phyloP scores from a whole-genome alignment of 1,139 yeast genomes.

The Geotrichum siamense region DNA sequence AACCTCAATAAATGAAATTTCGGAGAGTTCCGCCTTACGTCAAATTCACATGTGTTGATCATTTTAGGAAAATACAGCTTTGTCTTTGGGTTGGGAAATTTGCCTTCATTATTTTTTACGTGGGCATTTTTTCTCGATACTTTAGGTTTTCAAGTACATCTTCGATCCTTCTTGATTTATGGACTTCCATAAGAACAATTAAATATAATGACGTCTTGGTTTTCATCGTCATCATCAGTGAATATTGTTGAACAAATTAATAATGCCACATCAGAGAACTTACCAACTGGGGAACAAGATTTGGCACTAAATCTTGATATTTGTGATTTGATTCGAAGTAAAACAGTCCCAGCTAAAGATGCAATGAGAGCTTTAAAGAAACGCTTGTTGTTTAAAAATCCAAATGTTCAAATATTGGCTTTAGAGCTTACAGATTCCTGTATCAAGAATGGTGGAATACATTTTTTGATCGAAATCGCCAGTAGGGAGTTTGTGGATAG shows the following conservation, averaged over 20 bases:
- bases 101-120: too few species aligned
- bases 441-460: slow-evolving; percentile 88
- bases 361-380: slow-evolving; percentile 80
- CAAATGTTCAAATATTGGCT: slow-evolving; percentile 68
- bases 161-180: too few species aligned
- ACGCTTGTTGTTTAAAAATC: slow-evolving; percentile 57
- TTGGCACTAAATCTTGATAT: slow-evolving; percentile 74
- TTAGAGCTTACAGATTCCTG: slow-evolving; percentile 77
- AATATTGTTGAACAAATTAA: slow-evolving; percentile 59
- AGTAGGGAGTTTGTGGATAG: slow-evolving; percentile 81
- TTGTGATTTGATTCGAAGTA: slow-evolving; percentile 80
- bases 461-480: slow-evolving; percentile 71
- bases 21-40: too few species aligned
- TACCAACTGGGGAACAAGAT: slow-evolving; percentile 90
- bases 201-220: slow-evolving; percentile 50
- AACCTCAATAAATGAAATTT: too few species aligned
- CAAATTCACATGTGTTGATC: too few species aligned
- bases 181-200: too few species aligned
- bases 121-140: too few species aligned
- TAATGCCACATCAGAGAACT: slow-evolving; percentile 78
- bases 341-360: slow-evolving; percentile 72
- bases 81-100: too few species aligned
- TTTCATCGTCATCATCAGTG: slow-evolving; percentile 40
- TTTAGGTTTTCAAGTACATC: too few species aligned
- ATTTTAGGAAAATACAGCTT: too few species aligned